Evolutionary conservation across 2,329 filamentous ascomycete genomes (phyloP), one percentile per base, ranked within the genome.

Genomic region (Graphilbum sp.): DNA sequence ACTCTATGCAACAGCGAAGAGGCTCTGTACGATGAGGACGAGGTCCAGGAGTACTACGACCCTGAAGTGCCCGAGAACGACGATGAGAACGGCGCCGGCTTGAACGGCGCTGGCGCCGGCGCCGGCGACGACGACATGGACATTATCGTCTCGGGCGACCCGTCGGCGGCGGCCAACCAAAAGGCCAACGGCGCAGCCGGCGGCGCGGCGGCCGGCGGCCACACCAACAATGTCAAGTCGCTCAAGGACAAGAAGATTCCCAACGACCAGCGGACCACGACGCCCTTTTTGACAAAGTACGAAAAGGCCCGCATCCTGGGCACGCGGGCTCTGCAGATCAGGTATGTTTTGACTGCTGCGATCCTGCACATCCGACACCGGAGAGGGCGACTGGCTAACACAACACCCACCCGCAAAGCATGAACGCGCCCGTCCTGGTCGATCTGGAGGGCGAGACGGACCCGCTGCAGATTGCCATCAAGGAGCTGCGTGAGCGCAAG

Each of bases 251-350:
- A 92, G 72, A 92, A 85, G 63, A 88, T 98, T 36, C 72, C 86
- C 40, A 82, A 84, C 48, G 82, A 87, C 47, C 74, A 93, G 61
- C 76, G 90, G 50, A 81, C 75, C 19, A 98, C 90, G 9, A 98
- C 90, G 21, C 90, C 88, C 3, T 98, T 95, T 63, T 93, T 98
- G 88, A 98, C 90, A 48, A 98, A 98, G 65, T 98, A 98, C 62
- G 90, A 98, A 68, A 75, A 79, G 50, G 90, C 90, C 45, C 77
- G 90, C 54, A 88, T 98, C 42, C 63, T 98, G 46, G 90, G 90
- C 35, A 96, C 90, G 31, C 72, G 90, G 48, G 90, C 90, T 31
- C 61, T 96, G 54, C 90, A 98, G 61, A 96, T 98, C 54, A 95
- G 85, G 85, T 92, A 60, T 39, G 74, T 37, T 5, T n/a, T 25